These are phyloP conservation scores for Hirsutella rhossiliensis DNA, from an alignment of 2,329 filamentous ascomycete genomes.

Conservation along the genomic window DNA sequence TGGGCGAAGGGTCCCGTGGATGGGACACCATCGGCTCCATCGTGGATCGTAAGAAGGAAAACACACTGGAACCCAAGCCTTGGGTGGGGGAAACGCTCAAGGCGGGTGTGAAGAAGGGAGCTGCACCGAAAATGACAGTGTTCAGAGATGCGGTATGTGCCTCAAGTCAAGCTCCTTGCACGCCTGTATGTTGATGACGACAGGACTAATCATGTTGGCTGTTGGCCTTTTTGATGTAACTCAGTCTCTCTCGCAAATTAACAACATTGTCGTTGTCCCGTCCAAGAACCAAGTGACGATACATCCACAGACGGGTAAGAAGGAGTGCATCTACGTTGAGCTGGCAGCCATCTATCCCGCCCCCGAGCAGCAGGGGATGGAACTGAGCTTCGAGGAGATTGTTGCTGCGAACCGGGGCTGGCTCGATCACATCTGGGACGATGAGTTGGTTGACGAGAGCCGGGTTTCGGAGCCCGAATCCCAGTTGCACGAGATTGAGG, in stretches of 20 bases:
- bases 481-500: conserved; percentile 17
- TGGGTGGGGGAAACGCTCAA: conserved; percentile 90
- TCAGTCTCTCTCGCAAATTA: conserved; percentile 49
- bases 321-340: conserved; percentile 79
- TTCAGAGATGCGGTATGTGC: conserved; percentile 83
- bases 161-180: conserved; percentile 19
- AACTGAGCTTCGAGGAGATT: conserved; percentile 86
- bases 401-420: conserved; percentile 67
- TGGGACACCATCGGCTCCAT: conserved; percentile 90
- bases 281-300: conserved; percentile 65
- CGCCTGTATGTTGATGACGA: conserved; percentile 70
- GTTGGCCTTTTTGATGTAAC: conserved; percentile 28
- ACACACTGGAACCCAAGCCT: conserved; percentile 70
- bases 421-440: conserved; percentile 45
- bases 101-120: conserved; percentile 69
- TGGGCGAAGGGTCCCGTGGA: conserved; percentile 49
- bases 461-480: conserved; percentile 14
- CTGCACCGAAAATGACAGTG: conserved; percentile 67
- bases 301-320: conserved; percentile 71
- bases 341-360: conserved; percentile 77
- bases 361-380: conserved; percentile 55
- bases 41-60: conserved; percentile 87
- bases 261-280: conserved; percentile 58
- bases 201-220: conserved; percentile 82
- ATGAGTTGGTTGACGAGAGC: conserved; percentile 24